Base-by-base conservation (phyloP, 2,329 filamentous ascomycete genomes). In the Verticillium isaacii region DNA sequence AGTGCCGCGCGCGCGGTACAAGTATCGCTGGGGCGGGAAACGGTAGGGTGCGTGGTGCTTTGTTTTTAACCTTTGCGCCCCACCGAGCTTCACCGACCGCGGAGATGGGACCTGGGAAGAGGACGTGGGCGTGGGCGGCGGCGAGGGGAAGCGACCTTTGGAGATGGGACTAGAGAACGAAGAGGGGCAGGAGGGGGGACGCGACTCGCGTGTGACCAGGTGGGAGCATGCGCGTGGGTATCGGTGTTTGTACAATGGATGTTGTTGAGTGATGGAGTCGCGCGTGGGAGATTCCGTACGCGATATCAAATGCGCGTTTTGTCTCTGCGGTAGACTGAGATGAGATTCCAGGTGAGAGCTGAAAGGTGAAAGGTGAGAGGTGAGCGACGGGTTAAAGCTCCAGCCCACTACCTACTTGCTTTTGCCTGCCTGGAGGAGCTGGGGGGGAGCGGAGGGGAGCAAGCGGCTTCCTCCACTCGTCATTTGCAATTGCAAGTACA, bases 11-110 rank as follows among this genome's bases (percentile, higher is more conserved):
- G n/a, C n/a, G 45, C 45, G 45, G 45, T 52, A 52, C 45, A 52
- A 52, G 45, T 52, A 52, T 52, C 45, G 45, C n/a, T 52, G 45
- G 45, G 45, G 45, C 45, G 45, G 45, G 45, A 4, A 25, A 52
- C 45, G 45, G 11, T 29, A 23, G 45, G 45, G 45, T 52, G 45
- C 19, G n/a, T 52, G 23, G 45, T 52, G 45, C 45, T 52, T 52
- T 52, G 54, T 34, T 37, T 55, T 59, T 59, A 59, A 59, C 39
- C 58, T 59, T 45, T 37, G 45, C 39, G 64, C 64, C 63, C 64
- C 64, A 66, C 64, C 64, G 63, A 66, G 64, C 56, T 65, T 66
- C 64, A 66, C 64, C 64, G 64, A 66, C 64, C 60, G 57, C 63
- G 64, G 60, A 50, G 61, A 50, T 61, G 54, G 34, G 45, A 25